Base-by-base conservation (phyloP, 495 filamentous ascomycete genomes). In the Filosporella fistucella region DNA sequence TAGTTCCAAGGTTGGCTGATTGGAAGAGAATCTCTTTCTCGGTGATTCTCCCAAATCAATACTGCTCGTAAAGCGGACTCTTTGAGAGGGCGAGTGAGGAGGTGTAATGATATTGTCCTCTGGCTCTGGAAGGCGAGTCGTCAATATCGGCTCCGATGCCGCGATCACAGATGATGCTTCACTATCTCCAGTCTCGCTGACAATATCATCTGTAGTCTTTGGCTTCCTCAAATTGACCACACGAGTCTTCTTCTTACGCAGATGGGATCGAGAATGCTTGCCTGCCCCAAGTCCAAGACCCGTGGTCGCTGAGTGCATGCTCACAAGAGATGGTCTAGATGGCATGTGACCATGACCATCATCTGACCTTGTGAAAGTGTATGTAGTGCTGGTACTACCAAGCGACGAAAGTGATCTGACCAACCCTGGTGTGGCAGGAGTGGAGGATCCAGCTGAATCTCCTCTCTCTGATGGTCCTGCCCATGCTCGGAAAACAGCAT, bases 401-500 rank as follows among this genome's bases (percentile, higher is more conserved):
- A 76, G 65, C 30, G 78, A 74, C 5, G 85, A 88, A 17, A 84
- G 73, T 1, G 78, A 74, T 51, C 84, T 68, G 22, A 68, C 71
- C 8, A 89, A 66, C 41, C 57, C 64, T 10, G 75, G 74, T 16
- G 71, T 68, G n/a, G 72, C 68, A 4, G 78, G 71, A 23, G 72
- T 70, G 1, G 81, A 71, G 8, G 74, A 73, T 24, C 73, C 75
- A 24, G 75, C 63, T 7, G 72, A 63, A 25, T 91, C 87, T 41
- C 68, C 70, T 28, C 80, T 71, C 37, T 96, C 91, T 34, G 79
- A 73, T n/a, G 80, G 78, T 32, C 86, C 84, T 10, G 91, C 87
- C 89, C 90, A 95, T 22, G 91, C 93, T 36, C 93, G 77, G 61
- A 91, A 96, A 17, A 97, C 80, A 4, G 85, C 84, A 62, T 96